Conservation (phyloP, 106 monocot species). For the Dioscorea dumetorum region DNA sequence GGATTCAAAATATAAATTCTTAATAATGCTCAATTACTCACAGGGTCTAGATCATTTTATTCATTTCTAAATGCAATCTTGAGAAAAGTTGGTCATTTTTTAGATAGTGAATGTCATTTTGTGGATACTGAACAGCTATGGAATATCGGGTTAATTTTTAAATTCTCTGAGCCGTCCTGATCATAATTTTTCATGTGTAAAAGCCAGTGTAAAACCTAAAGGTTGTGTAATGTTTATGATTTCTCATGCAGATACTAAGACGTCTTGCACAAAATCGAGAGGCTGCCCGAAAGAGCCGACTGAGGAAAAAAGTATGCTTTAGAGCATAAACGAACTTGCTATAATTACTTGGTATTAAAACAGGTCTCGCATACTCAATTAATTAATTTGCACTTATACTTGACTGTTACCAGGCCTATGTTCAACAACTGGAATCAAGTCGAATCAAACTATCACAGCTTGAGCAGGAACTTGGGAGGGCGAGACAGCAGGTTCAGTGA, state of each 20-base stretch:
- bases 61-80: too few relatives aligned
- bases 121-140: too few relatives aligned
- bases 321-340: not conserved
- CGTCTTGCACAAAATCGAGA: conserved; percentile 96
- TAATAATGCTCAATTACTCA: too few relatives aligned
- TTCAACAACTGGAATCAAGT: conserved; percentile 89
- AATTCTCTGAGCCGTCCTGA: too few relatives aligned
- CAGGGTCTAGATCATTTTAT: too few relatives aligned
- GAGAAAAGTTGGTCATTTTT: too few relatives aligned
- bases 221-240: not conserved
- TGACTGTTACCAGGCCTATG: conserved; percentile 49
- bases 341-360: not conserved
- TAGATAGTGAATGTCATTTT: too few relatives aligned
- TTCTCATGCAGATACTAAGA: conserved; percentile 45
- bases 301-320: conserved; percentile 65
- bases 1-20: too few relatives aligned
- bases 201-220: not conserved
- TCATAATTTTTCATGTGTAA: too few relatives aligned
- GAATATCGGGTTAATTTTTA: too few relatives aligned
- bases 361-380: not conserved
- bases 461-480: conserved; percentile 60
- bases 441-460: conserved; percentile 72
- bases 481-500: conserved; percentile 59
- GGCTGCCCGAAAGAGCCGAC: conserved; percentile 86
- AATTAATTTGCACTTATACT: not conserved